phyloP scores from a whole-genome alignment of 2,329 filamentous ascomycete genomes.

The Aspergillus pseudotamarii region DNA sequence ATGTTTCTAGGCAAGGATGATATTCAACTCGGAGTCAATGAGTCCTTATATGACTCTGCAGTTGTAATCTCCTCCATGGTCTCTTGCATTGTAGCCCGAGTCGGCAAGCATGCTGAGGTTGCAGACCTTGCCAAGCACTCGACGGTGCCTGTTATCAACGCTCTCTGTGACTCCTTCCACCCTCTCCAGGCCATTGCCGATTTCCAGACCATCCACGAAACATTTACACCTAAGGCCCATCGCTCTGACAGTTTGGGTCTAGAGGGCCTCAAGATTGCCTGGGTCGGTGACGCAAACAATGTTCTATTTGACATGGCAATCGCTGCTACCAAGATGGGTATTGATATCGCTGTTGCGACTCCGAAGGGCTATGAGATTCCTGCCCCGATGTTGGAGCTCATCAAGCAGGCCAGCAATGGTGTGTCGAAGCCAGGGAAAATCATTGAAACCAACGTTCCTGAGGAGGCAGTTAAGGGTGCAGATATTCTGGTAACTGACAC shows the following conservation, averaged over 20 bases:
- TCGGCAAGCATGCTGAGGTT: constrained; percentile 76
- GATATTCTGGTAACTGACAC: constrained; percentile 95
- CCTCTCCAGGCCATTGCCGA: constrained; percentile 94
- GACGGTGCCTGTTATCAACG: constrained; percentile 81
- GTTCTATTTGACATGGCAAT: constrained; percentile 93
- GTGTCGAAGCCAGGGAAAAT: constrained; percentile 66
- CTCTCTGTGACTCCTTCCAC: constrained; percentile 86
- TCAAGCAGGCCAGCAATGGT: constrained; percentile 63
- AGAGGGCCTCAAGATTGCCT: constrained; percentile 85
- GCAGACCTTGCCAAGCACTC: constrained; percentile 71
- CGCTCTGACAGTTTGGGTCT: constrained; percentile 62
- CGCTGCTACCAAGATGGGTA: constrained; percentile 81
- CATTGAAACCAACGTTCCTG: constrained; percentile 74
- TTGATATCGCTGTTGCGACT: constrained; percentile 84
- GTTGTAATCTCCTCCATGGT: constrained; percentile 94
- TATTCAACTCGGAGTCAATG: constrained; percentile 93
- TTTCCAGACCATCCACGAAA: constrained; percentile 85
- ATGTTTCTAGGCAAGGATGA: constrained; percentile 97
- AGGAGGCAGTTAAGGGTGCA: constrained; percentile 81
- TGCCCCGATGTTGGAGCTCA: constrained; percentile 70
- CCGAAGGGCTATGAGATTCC: constrained; percentile 85
- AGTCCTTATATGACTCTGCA: constrained; percentile 90
- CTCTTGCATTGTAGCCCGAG: constrained; percentile 78
- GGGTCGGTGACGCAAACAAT: constrained; percentile 97
- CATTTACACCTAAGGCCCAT: constrained; percentile 58